Conservation (phyloP, 176 grass and related monocot species). For the Luzula sylvatica region DNA sequence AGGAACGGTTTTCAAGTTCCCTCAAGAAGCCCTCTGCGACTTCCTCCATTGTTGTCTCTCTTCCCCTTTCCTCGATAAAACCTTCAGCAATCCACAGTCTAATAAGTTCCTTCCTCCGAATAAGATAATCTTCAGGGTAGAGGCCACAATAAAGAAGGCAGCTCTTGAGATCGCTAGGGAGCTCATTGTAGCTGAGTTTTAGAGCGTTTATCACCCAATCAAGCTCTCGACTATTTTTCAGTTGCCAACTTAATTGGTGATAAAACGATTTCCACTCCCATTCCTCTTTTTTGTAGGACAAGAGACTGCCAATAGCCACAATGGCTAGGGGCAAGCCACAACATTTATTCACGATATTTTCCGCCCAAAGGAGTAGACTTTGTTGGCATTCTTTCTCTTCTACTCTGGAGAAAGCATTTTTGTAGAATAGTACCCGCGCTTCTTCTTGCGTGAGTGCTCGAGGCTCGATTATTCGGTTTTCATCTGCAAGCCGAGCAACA, state of each 20-base stretch:
- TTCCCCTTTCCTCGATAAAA: constrained; percentile 14
- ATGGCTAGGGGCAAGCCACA: constrained; percentile 39
- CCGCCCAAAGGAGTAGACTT: constrained; percentile 1
- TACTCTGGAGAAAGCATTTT: constrained; percentile 33
- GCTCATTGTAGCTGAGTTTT: constrained; percentile 32
- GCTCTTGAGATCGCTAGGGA: constrained; percentile 27
- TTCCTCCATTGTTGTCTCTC: constrained; percentile 27
- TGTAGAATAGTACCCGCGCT: constrained; percentile 38
- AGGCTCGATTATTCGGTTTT: neutral
- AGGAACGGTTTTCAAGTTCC: neutral
- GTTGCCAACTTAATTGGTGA: constrained; percentile 20
- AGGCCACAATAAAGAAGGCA: constrained; percentile 38
- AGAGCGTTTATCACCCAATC: constrained; percentile 24
- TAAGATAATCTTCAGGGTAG: constrained; percentile 28
- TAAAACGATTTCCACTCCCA: constrained; percentile 28
- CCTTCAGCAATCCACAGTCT: constrained; percentile 35
- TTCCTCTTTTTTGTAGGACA: constrained; percentile 3
- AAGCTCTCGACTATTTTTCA: neutral
- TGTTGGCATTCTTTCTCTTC: neutral
- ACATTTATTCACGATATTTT: constrained; percentile 25
- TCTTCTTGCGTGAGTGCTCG: constrained; percentile 1
- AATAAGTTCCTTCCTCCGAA: constrained; percentile 36
- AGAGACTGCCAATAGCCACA: constrained; percentile 28
- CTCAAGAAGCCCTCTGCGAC: constrained; percentile 2
- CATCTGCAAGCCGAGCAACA: constrained; percentile 21